These are phyloP conservation scores for Pythium insidiosum DNA, from an alignment of 352 stramenopile species.

Conservation along the genomic window DNA sequence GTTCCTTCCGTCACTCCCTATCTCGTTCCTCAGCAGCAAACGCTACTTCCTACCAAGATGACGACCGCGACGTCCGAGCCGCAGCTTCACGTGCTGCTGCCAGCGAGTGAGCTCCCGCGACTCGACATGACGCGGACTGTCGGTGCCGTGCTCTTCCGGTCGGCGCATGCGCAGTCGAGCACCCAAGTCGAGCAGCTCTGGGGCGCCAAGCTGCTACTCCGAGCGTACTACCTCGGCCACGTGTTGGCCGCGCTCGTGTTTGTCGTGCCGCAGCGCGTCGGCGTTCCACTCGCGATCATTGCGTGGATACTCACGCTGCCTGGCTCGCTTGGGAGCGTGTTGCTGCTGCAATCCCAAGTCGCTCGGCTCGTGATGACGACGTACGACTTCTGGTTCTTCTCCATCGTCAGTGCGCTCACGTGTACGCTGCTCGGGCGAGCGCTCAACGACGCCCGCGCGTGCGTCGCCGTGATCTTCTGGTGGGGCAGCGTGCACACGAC, in stretches of 20 bases:
- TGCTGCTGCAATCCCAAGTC: slow-evolving; percentile 17
- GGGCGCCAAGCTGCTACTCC: not conserved
- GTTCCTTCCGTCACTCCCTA: too few species aligned
- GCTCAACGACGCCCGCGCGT: slow-evolving; percentile 6
- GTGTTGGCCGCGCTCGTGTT: not conserved
- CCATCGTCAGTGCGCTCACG: slow-evolving; percentile 8
- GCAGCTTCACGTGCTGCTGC: too few species aligned
- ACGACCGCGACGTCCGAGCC: too few species aligned
- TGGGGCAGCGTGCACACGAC: slow-evolving; percentile 10
- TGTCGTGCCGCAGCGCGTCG: not conserved
- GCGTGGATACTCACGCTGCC: slow-evolving; percentile 1
- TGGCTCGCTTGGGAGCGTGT: not conserved
- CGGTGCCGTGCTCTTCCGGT: too few species aligned
- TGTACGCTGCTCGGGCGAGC: slow-evolving; percentile 5
- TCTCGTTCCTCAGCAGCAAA: too few species aligned
- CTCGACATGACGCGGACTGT: too few species aligned
- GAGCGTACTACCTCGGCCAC: not conserved
- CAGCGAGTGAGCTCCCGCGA: too few species aligned
- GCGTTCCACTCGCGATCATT: not conserved
- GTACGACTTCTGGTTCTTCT: slow-evolving; percentile 28
- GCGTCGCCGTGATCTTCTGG: slow-evolving; percentile 6
- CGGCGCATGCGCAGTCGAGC: too few species aligned
- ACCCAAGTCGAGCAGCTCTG: too few species aligned
- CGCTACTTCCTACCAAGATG: too few species aligned
- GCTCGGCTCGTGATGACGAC: slow-evolving; percentile 9